Base-by-base conservation (phyloP, 176 grass and related monocot genomes). In the Carex parvula region DNA sequence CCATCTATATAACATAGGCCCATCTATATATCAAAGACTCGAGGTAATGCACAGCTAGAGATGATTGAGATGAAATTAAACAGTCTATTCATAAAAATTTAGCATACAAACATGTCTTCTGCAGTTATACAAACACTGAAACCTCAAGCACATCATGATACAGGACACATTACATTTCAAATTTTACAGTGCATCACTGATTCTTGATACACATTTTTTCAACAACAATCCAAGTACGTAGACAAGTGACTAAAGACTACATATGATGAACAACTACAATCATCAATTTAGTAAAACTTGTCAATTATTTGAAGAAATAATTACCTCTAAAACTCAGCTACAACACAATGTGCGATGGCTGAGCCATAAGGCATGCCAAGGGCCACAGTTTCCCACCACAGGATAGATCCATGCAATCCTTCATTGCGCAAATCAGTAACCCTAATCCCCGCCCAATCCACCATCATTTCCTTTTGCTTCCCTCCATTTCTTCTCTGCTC, bases 381-480 rank as follows among this genome's bases (percentile, higher is more conserved):
- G 11, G 84, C 1, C 61, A 90, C 54, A 56, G 91, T 88, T 9
- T 98, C 95, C 86, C 60, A 86, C 70, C 86, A 98, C 66, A 95
- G 12, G 32, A 95, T 63, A 63, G 87, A 91, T 55, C 95, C 92
- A 55, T 18, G 84, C 80, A 98, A 85, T 21, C 71, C 75, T 12
- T 90, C 86, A 24, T 76, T 64, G 2, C 70, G 13, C 0, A 59
- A 86, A 75, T 79, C 94, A 30, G 14, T 44, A 21, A 98, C 87
- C 72, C 84, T 68, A 44, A 98, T 98, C 26, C 89, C 87, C 0
- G 95, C 95, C 95, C 95, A 95, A 70, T 95, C 92, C 29, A 95
- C 87, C 76, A 83, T 76, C 85, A 90, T 88, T 22, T 94, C 76
- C 71, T 76, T 85, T 30, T 12, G 83, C 65, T 80, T 92, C 9